A percentile compares a stretch with the other conserved stretches of the same genome.
These are phyloP conservation scores for Xylaria sp. DNA, from an alignment of 2,329 filamentous ascomycete species.

Conservation along the genomic window DNA sequence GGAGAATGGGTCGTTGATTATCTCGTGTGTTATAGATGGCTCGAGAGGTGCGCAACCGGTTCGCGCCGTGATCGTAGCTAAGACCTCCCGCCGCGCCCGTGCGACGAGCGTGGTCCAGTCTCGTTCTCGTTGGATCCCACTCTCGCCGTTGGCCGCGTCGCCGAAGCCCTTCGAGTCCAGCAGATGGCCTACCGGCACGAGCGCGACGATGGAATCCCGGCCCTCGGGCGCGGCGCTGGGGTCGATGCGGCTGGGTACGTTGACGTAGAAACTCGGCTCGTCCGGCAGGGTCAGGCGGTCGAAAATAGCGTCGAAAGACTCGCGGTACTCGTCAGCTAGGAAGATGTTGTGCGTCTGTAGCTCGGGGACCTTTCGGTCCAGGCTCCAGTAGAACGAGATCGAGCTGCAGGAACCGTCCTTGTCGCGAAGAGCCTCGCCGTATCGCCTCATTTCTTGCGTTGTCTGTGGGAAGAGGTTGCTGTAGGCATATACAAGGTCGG, in stretches of 20 bases:
- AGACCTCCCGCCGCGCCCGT: constrained; percentile 68
- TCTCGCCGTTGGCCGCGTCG: constrained; percentile 46
- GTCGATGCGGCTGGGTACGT: constrained; percentile 78
- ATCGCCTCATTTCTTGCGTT: constrained; percentile 41
- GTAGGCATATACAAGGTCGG: constrained; percentile 80
- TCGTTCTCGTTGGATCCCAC: constrained; percentile 54
- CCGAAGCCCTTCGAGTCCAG: constrained; percentile 55
- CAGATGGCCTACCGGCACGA: constrained; percentile 79
- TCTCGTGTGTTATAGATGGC: constrained; percentile 66
- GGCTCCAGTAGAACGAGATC: constrained; percentile 81
- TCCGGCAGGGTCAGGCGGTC: constrained; percentile 73
- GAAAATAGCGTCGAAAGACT: constrained; percentile 82
- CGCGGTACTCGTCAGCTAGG: constrained; percentile 76
- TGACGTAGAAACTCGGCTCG: constrained; percentile 80
- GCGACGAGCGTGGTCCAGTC: constrained; percentile 72
- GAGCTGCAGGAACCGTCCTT: constrained; percentile 74
- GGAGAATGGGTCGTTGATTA: constrained; percentile 71
- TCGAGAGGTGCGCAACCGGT: constrained; percentile 65
- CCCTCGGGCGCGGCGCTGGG: constrained; percentile 72
- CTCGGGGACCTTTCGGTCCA: constrained; percentile 69
- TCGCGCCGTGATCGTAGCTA: constrained; percentile 68
- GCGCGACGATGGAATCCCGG: constrained; percentile 73
- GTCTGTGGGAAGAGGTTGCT: constrained; percentile 71
- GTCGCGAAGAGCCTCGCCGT: constrained; percentile 56
- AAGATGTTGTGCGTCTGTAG: constrained; percentile 81